phyloP scores from a whole-genome alignment of 805 yeast genomes.

The Lachancea quebecensis region DNA sequence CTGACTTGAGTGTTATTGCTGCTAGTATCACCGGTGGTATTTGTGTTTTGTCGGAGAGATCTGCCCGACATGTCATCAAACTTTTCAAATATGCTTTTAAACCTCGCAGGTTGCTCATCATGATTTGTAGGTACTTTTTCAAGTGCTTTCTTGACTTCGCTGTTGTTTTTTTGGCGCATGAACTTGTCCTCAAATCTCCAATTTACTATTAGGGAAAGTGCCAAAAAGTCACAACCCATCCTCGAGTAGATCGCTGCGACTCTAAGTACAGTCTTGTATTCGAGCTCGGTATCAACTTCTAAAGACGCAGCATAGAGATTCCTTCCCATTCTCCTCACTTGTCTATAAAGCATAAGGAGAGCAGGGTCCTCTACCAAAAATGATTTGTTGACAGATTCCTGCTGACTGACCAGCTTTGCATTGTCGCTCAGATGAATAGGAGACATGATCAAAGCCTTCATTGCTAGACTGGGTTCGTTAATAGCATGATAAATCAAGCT shows the following conservation, averaged over 20 bases:
- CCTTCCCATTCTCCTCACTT: slow-evolving; percentile 47
- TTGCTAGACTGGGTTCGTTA: slow-evolving; percentile 42
- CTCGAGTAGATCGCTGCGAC: slow-evolving; percentile 63
- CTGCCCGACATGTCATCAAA: slow-evolving; percentile 10
- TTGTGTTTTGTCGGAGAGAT: neutral
- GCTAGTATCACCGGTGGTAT: neutral
- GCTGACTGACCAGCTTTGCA: slow-evolving; percentile 24
- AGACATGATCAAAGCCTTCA: slow-evolving; percentile 57
- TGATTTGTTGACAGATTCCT: slow-evolving; percentile 33
- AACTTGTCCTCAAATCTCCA: slow-evolving; percentile 51
- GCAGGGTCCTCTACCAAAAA: slow-evolving; percentile 78
- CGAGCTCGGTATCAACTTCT: slow-evolving; percentile 38
- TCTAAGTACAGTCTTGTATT: slow-evolving; percentile 54
- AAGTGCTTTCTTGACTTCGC: neutral
- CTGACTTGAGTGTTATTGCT: no score
- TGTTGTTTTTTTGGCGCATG: neutral
- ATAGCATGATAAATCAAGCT: slow-evolving; percentile 77
- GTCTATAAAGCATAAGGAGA: slow-evolving; percentile 55
- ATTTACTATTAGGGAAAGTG: slow-evolving; percentile 51
- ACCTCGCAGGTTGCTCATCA: neutral
- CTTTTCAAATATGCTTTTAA: slow-evolving; percentile 25
- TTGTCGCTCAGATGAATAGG: slow-evolving; percentile 37
- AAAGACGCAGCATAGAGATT: slow-evolving; percentile 45
- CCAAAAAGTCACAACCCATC: slow-evolving; percentile 87
- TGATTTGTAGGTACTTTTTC: neutral